Conservation (phyloP, 176 grass and related monocot species). For the Carex kokanica region DNA sequence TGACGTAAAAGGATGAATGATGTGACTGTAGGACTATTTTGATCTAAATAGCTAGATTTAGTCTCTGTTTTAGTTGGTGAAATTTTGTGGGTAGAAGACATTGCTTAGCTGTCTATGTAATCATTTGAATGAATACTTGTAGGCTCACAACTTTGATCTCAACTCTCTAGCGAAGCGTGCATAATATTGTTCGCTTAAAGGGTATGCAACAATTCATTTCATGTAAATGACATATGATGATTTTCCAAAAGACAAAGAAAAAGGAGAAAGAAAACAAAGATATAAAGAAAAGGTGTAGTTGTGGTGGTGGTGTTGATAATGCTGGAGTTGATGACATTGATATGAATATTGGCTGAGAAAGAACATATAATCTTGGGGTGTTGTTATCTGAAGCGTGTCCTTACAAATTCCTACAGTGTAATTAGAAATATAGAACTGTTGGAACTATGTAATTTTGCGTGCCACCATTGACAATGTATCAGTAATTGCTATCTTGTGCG, state of each 20-base stretch:
- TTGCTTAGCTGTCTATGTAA: neutral
- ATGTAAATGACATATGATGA: neutral
- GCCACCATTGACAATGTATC: too few species aligned
- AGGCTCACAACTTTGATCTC: neutral
- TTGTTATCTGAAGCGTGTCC: neutral
- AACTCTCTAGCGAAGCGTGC: neutral
- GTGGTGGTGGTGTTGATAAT: neutral
- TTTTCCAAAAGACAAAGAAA: neutral
- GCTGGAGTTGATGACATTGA: neutral
- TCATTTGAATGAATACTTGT: neutral
- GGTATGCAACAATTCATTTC: neutral
- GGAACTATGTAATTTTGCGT: too few species aligned
- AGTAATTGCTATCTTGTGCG: too few species aligned
- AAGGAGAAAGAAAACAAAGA: neutral
- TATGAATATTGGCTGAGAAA: neutral
- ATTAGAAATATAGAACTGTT: too few species aligned
- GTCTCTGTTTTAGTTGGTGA: neutral
- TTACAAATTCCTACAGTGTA: too few species aligned
- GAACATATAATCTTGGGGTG: too few species aligned
- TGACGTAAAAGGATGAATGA: too few species aligned
- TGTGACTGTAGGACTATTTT: too few species aligned
- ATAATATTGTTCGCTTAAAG: neutral
- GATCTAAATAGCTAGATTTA: too few species aligned
- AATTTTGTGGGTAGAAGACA: neutral
- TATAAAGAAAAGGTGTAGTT: neutral